Evolutionary conservation across 1,284 basidiomycete species (phyloP), one percentile per base, ranked within the genome.

Genomic region (Tylopilus sp.): DNA sequence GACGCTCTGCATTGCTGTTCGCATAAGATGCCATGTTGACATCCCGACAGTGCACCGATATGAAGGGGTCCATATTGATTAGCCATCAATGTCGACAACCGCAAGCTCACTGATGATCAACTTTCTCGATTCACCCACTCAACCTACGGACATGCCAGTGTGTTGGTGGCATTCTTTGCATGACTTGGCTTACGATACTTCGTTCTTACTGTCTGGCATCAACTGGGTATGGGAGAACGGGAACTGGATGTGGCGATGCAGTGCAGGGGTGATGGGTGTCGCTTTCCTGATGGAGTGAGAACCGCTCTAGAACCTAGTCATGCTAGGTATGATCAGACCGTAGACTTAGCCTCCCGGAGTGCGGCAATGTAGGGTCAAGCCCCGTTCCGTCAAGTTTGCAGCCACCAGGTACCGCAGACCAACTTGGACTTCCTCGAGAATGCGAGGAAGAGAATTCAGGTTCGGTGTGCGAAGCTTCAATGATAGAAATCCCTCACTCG

Each of bases 1-100:
- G 4, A 6, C 2, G n/a, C 49, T 62, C 29, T 62, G 61, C 60
- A 7, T 62, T 16, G 60, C 38, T 36, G 26, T 62, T 24, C 19
- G 29, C 38, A 38, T 39, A 8, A 8, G 36, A 12, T 62, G 60
- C 51, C 44, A 36, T 13, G 36, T 19, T 13, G 4, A 26, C 3
- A 22, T 38, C 9, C 19, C 61, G 6, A 29, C 22, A 39, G 9
- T 2, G 32, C 44, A 24, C 9, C 12, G 12, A 49, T 49, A 12
- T n/a, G 61, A 63, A 4, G 4, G 2, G 9, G 49, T 4, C 29
- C n/a, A 49, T 24, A 26, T 18, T 22, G 32, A 29, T 8, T 36
- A 7, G 2, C 47, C 32, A 13, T 12, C 13, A 13, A n/a, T 49
- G n/a, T 10, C 47, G 13, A 18, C 47, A 12, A 15, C n/a, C 10